Percentiles rank a stretch among this genome's conserved stretches.
These are phyloP conservation scores for Boechera divaricarpa DNA, from an alignment of 345 rosid genomes.

Conservation along the genomic window DNA sequence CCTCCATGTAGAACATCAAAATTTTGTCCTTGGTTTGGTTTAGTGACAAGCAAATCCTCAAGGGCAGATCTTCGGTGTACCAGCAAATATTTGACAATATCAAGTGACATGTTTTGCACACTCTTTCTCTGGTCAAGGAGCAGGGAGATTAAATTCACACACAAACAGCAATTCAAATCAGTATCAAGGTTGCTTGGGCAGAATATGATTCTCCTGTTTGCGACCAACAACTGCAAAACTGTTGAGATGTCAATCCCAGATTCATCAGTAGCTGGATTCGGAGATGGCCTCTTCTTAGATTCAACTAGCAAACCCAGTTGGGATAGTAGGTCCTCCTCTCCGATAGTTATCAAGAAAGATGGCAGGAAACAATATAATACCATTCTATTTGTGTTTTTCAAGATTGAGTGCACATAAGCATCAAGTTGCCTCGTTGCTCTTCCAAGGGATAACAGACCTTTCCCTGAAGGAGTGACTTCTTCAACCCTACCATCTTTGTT, in stretches of 20 bases:
- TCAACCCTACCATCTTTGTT: conserved; percentile 98
- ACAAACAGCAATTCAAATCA: conserved; percentile 91
- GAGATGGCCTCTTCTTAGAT: conserved; percentile 60
- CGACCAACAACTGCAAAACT: conserved; percentile 88
- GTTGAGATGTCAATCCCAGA: conserved; percentile 76
- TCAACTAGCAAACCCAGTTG: conserved; percentile 77
- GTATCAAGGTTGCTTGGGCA: conserved; percentile 95
- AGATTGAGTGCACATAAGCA: conserved; percentile 85
- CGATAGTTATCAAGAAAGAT: conserved; percentile 77
- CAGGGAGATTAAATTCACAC: conserved; percentile 86
- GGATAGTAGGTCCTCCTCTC: conserved; percentile 88
- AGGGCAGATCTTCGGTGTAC: conserved; percentile 89
- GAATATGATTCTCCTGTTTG: conserved; percentile 87
- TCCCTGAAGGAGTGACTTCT: conserved; percentile 87
- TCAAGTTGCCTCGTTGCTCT: conserved; percentile 89
- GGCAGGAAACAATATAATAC: conserved; percentile 93
- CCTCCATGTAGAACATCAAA: conserved; percentile 92
- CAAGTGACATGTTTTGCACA: conserved; percentile 86
- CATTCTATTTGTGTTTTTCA: conserved; percentile 92
- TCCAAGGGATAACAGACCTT: conserved; percentile 82
- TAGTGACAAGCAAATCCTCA: conserved; percentile 91
- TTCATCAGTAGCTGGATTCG: conserved; percentile 65
- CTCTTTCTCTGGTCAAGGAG: conserved; percentile 78
- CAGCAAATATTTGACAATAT: conserved; percentile 79
- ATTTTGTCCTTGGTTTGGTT: conserved; percentile 82